A percentile compares a stretch with the other conserved stretches of the same genome.
These are phyloP conservation scores for Hypomontagnella submonticulosa DNA, from an alignment of 495 filamentous ascomycete genomes.

Conservation along the genomic window DNA sequence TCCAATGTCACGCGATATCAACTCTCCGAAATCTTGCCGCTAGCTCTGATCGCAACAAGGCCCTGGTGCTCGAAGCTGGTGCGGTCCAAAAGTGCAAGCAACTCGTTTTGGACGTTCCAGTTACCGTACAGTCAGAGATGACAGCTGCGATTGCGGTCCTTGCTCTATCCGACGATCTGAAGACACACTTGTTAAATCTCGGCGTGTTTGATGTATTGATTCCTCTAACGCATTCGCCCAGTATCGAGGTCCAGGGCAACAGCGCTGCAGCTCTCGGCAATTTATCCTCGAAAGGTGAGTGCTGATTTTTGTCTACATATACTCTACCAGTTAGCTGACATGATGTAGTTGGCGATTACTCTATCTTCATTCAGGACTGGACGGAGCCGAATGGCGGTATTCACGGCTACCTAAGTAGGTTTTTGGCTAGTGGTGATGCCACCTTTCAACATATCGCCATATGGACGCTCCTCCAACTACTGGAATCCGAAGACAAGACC, in stretches of 20 bases:
- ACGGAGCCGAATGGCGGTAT: conserved; percentile 91
- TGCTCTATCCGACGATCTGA: conserved; percentile 94
- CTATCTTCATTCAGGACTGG: conserved; percentile 95
- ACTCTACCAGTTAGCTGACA: conserved; percentile 34
- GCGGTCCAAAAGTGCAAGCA: conserved; percentile 99
- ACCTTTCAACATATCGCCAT: conserved; percentile 99
- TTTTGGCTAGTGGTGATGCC: conserved; percentile 91
- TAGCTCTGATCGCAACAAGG: conserved; percentile 96
- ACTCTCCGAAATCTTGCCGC: conserved; percentile 95
- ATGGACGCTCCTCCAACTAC: conserved; percentile 94
- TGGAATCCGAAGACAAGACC: conserved; percentile 91
- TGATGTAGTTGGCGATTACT: conserved; percentile 87
- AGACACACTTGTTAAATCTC: conserved; percentile 87
- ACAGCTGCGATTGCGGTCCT: conserved; percentile 98
- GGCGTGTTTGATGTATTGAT: conserved; percentile 98
- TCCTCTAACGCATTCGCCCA: conserved; percentile 91
- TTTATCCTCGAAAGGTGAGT: conserved; percentile 92
- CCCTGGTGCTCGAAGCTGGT: conserved; percentile 92
- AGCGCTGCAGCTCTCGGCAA: conserved; percentile 96
- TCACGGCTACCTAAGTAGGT: conserved; percentile 91
- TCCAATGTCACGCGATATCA: conserved; percentile 98
- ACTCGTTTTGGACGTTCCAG: conserved; percentile 89
- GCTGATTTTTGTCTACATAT: conserved; percentile 3
- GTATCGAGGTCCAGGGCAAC: conserved; percentile 98
- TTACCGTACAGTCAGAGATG: conserved; percentile 98